These are phyloP conservation scores for Eucalyptus sideroxylon DNA, from an alignment of 345 rosid species.

Conservation along the genomic window DNA sequence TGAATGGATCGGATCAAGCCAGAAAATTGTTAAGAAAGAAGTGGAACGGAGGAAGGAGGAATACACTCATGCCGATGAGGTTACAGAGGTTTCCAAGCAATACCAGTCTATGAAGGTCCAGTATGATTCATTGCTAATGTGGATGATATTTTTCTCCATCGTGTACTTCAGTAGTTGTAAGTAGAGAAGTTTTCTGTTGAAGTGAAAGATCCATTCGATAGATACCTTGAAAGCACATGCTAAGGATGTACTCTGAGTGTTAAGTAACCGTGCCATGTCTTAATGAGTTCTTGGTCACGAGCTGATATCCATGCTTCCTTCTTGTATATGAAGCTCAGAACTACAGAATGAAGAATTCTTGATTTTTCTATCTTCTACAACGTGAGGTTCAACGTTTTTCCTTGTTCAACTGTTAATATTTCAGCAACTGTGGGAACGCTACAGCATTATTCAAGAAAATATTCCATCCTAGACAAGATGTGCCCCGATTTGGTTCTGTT, in stretches of 20 bases:
- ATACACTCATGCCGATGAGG: constrained; percentile 13
- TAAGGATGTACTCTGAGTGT: not conserved
- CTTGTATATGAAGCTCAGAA: not conserved
- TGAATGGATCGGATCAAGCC: constrained; percentile 26
- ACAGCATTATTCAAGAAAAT: not conserved
- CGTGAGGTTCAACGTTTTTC: not conserved
- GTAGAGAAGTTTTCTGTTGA: not conserved
- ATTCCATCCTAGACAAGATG: not conserved
- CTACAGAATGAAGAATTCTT: not conserved
- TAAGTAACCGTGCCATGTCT: not conserved
- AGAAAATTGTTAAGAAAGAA: constrained; percentile 23
- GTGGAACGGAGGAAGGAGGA: constrained; percentile 25
- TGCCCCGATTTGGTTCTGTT: not conserved
- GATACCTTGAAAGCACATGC: not conserved
- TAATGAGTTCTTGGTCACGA: not conserved
- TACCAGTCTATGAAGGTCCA: constrained; percentile 27
- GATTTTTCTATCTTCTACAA: not conserved
- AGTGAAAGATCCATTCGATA: not conserved
- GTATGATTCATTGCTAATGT: not conserved
- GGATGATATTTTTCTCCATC: not conserved
- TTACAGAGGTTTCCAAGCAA: constrained; percentile 6
- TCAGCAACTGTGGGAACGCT: not conserved
- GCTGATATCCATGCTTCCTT: not conserved
- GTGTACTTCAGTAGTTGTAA: not conserved
- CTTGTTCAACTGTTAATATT: not conserved